Evolutionary conservation across 257 asterid species (phyloP).

Genomic region (Solanum appendiculatum): DNA sequence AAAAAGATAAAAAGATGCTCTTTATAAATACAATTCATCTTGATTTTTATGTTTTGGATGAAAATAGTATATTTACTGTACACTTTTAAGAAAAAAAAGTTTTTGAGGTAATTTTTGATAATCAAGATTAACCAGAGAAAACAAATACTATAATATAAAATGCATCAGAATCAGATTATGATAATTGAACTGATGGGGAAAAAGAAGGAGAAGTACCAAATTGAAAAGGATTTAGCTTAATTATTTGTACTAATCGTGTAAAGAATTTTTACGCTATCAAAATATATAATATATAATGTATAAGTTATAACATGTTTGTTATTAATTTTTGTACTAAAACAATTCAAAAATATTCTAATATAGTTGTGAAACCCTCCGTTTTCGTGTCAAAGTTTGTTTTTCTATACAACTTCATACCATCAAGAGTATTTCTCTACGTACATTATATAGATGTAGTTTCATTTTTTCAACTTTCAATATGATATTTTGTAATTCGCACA

Average conservation of each 20-base stretch:
- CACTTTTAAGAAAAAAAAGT: neutral
- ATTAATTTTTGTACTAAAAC: neutral
- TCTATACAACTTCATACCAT: neutral
- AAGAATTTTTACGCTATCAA: neutral
- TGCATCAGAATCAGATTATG: neutral
- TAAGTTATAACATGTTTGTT: neutral
- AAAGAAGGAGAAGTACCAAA: neutral
- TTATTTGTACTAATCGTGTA: neutral
- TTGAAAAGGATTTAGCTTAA: neutral
- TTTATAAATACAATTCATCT: neutral
- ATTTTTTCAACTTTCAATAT: neutral
- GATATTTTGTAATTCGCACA: neutral
- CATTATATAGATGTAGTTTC: neutral
- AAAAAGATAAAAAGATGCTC: slow-evolving; percentile 16
- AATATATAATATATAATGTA: neutral
- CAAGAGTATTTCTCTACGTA: neutral
- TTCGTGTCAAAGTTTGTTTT: too few relatives aligned
- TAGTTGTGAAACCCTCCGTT: neutral
- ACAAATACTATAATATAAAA: neutral
- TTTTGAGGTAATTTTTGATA: neutral
- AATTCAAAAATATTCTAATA: neutral
- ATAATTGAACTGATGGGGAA: neutral
- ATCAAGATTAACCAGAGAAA: neutral
- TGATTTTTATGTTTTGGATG: neutral
- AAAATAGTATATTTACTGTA: neutral